Percentiles rank a stretch among this genome's conserved stretches.
phyloP scores from a whole-genome alignment of 139 green algal genomes.

The Coelastrella sp. region DNA sequence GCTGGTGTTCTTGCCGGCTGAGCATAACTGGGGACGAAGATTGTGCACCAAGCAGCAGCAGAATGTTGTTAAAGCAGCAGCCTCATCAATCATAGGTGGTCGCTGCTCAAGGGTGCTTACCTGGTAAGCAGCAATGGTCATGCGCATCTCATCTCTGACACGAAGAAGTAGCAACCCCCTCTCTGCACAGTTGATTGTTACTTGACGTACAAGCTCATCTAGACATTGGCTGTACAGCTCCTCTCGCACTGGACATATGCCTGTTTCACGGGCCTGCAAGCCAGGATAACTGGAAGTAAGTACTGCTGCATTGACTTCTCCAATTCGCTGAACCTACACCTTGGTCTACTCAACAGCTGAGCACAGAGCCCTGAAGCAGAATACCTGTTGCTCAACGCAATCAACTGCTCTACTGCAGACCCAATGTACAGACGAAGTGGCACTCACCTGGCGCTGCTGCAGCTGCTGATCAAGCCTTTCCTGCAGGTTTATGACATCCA shows the following conservation, averaged over 20 bases:
- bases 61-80: too few species aligned
- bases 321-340: too few species aligned
- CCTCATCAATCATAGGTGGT: not conserved
- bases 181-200: constrained; percentile 92
- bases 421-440: too few species aligned
- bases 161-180: constrained; percentile 84
- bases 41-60: too few species aligned
- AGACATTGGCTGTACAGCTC: constrained; percentile 92
- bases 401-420: not conserved
- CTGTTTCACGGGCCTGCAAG: constrained; percentile 84
- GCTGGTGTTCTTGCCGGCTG: too few species aligned
- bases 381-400: too few species aligned
- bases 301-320: too few species aligned
- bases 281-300: not conserved
- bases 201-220: constrained; percentile 83
- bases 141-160: constrained; percentile 88
- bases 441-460: constrained; percentile 78
- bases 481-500: constrained; percentile 91
- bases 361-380: too few species aligned
- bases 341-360: too few species aligned
- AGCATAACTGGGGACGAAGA: too few species aligned
- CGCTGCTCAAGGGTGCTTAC: constrained; percentile 38
- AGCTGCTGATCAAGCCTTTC: constrained; percentile 90
- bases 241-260: constrained; percentile 91
- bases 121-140: constrained; percentile 87